Base-by-base conservation (phyloP, 768 basidiomycete genomes). In the Leccinum imitatum region DNA sequence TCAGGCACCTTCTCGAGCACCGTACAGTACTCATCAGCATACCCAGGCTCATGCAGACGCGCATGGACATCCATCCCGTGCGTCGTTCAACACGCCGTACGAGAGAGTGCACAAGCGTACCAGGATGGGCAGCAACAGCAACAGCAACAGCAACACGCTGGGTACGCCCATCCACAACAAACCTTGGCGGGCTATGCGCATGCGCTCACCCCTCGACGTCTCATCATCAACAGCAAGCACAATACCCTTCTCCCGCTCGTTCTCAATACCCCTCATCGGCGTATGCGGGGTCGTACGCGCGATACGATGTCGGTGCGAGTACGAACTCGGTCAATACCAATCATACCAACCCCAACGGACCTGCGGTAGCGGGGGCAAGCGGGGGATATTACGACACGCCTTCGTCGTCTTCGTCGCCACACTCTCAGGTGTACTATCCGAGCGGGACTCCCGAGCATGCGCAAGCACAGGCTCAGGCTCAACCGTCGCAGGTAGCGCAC, bases 221-320 rank as follows among this genome's bases (percentile, higher is more conserved):
- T 8, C 61, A 75, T 25, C 64, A 68, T 56, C 51, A 61, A 30
- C 69, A 64, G 4, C 69, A 69, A 56, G 62, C 54, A 25, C 71
- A 73, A 25, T 71, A 69, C 31, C 51, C 71, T 2, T 63, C 71
- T 56, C 61, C 69, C 10, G 60, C 64, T 1, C 69, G 67, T 17
- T 59, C 73, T 33, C 71, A 73, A 30, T 75, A 65, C 54, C 56
- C 68, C 17, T 52, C 48, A 30, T 59, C 69, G 30, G 41, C 66
- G 4, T 72, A 75, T n/a, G 61, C 70, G 1, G 61, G 66, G 13
- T 64, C 74, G 7, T 73, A 74, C 19, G 54, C 71, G 10, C 68
- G 63, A 11, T 73, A 70, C 8, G 66, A 70, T 61, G 57, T 73
- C 63, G 39, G 73, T 74, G 56, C 71, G 6, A 67, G 50, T 15